Evolutionary conservation across 2,329 filamentous ascomycete genomes (phyloP).

Genomic region (Claviceps sp.): DNA sequence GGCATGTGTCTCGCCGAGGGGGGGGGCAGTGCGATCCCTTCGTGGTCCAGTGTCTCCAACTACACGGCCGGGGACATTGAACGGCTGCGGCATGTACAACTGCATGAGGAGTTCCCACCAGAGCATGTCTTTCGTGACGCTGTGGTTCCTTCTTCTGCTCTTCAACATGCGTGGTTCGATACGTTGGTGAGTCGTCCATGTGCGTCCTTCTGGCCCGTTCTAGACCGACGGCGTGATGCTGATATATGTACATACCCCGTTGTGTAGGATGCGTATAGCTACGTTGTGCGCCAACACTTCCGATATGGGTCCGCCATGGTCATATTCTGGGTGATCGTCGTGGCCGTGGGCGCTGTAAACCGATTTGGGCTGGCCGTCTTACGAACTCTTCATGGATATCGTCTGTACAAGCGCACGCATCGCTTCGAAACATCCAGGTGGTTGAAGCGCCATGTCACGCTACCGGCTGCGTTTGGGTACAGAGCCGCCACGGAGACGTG

Average conservation of each 20-base stretch:
- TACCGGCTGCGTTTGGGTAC: constrained; percentile 31
- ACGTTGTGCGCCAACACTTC: constrained; percentile 21
- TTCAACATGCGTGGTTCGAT: constrained; percentile 22
- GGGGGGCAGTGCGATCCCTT: constrained; percentile 17
- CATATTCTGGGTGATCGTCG: constrained; percentile 26
- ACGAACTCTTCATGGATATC: background rate
- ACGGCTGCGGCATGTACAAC: constrained; percentile 15
- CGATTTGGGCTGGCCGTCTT: constrained; percentile 13
- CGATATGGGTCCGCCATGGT: constrained; percentile 24
- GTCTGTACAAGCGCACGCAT: background rate
- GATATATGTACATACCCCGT: background rate
- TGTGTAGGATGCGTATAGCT: constrained; percentile 14
- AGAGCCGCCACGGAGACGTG: constrained; percentile 29
- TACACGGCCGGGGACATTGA: constrained; percentile 22
- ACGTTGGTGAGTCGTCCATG: constrained; percentile 20
- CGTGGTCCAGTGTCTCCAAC: constrained; percentile 20
- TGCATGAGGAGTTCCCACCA: constrained; percentile 12
- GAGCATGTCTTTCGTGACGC: constrained; percentile 13
- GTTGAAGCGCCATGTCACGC: constrained; percentile 19
- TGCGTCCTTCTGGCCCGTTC: background rate
- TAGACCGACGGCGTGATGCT: background rate
- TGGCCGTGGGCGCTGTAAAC: constrained; percentile 21
- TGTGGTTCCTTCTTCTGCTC: constrained; percentile 20
- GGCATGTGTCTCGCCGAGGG: constrained; percentile 18
- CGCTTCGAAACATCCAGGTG: constrained; percentile 10